phyloP scores from a whole-genome alignment of 345 rosid genomes.

The Brassica juncea region DNA sequence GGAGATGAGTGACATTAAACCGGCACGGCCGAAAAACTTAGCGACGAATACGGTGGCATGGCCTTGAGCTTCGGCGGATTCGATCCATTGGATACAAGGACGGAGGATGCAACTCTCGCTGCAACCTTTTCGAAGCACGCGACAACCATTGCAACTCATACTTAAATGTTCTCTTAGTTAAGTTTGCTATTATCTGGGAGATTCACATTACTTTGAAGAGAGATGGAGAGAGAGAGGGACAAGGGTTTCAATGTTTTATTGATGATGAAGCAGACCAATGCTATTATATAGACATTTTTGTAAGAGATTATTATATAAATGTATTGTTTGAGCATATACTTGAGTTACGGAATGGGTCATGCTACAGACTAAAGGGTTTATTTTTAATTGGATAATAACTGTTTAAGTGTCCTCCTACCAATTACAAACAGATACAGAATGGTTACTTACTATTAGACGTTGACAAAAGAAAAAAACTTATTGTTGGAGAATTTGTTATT shows the following conservation, averaged over 20 bases:
- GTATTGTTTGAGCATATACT: slow-evolving; percentile 1
- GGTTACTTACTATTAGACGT: background rate
- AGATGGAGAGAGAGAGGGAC: slow-evolving; percentile 10
- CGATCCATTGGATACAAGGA: slow-evolving; percentile 65
- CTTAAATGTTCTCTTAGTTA: background rate
- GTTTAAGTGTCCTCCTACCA: background rate
- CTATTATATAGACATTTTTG: slow-evolving; percentile 8
- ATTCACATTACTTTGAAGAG: slow-evolving; percentile 6
- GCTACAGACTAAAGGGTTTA: background rate
- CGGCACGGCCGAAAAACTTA: slow-evolving; percentile 91
- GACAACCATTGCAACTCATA: slow-evolving; percentile 93
- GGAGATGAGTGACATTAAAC: slow-evolving; percentile 75
- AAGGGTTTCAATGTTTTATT: slow-evolving; percentile 23
- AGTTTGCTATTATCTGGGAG: slow-evolving; percentile 23
- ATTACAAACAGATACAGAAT: slow-evolving; percentile 10
- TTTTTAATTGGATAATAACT: slow-evolving; percentile 12
- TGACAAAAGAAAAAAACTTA: background rate
- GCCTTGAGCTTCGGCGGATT: slow-evolving; percentile 65
- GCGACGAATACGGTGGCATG: slow-evolving; percentile 89
- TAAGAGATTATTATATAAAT: slow-evolving; percentile 1
- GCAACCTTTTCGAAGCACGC: slow-evolving; percentile 87
- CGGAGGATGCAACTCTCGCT: slow-evolving; percentile 74
- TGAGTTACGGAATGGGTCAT: slow-evolving; percentile 32
- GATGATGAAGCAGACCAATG: slow-evolving; percentile 14
- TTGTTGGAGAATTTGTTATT: background rate